These are phyloP conservation scores for Jatropha podagrica DNA, from an alignment of 441 rosid genomes.

Conservation along the genomic window DNA sequence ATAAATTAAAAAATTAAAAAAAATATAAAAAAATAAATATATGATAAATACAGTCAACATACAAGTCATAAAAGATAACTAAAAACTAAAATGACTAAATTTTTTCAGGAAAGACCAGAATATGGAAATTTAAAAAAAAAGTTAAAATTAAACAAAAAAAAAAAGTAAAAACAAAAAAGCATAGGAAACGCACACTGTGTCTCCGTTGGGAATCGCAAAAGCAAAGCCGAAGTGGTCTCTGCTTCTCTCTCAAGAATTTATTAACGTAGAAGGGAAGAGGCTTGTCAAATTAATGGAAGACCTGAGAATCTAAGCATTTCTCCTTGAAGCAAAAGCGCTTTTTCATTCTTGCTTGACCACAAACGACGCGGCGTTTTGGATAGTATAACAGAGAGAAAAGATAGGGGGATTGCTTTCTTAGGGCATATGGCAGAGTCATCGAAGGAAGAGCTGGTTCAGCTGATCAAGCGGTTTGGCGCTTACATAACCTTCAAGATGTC, in stretches of 20 bases:
- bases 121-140: too few species aligned
- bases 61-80: too few species aligned
- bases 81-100: too few species aligned
- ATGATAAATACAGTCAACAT: too few species aligned
- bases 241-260: neutral
- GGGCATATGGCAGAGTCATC: slow-evolving; percentile 71
- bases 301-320: neutral
- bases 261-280: neutral
- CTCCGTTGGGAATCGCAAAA: neutral
- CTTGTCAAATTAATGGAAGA: neutral
- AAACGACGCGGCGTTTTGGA: neutral
- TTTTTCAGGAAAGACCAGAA: too few species aligned
- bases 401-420: neutral
- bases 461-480: slow-evolving; percentile 83
- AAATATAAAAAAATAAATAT: too few species aligned
- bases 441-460: slow-evolving; percentile 70
- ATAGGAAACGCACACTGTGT: neutral
- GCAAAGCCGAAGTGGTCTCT: neutral
- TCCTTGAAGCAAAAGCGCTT: neutral
- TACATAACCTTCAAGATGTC: slow-evolving; percentile 80
- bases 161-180: neutral
- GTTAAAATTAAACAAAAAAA: neutral
- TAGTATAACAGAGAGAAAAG: neutral
- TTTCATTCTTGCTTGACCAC: neutral
- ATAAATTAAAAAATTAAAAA: too few species aligned